Evolutionary conservation across 1,284 basidiomycete species (phyloP).

Genomic region (Lentinus polychrous): DNA sequence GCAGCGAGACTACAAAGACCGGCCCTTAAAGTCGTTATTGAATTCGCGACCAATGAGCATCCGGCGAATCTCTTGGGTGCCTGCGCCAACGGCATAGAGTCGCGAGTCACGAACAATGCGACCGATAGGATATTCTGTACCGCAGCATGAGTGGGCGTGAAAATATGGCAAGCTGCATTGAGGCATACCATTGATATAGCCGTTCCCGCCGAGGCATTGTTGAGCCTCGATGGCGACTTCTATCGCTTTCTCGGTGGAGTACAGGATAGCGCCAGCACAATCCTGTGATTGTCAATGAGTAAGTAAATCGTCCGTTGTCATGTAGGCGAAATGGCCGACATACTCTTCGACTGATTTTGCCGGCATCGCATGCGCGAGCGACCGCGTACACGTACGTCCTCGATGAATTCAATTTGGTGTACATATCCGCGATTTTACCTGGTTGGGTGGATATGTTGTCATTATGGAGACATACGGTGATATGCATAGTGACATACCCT

Average conservation of each 20-base stretch:
- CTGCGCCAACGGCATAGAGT: constrained; percentile 86
- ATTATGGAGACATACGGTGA: background rate
- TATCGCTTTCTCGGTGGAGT: constrained; percentile 84
- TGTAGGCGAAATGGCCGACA: constrained; percentile 20
- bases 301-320: background rate
- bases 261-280: constrained; percentile 88
- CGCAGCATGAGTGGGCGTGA: background rate
- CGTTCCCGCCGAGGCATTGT: constrained; percentile 90
- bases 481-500: constrained; percentile 46
- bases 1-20: background rate
- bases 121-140: constrained; percentile 81
- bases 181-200: constrained; percentile 79
- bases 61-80: constrained; percentile 85
- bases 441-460: constrained; percentile 5
- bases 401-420: constrained; percentile 86
- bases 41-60: constrained; percentile 90
- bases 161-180: background rate
- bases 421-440: constrained; percentile 91
- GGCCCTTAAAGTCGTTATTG: constrained; percentile 57
- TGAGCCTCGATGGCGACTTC: constrained; percentile 89
- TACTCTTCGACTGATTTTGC: constrained; percentile 77
- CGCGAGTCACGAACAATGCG: constrained; percentile 81
- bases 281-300: constrained; percentile 44
- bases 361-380: constrained; percentile 80
- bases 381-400: constrained; percentile 92